Percentiles rank a stretch among this genome's conserved stretches.
These are phyloP conservation scores for Thermothielavioides terrestris DNA, from an alignment of 495 filamentous ascomycete species.

Conservation along the genomic window DNA sequence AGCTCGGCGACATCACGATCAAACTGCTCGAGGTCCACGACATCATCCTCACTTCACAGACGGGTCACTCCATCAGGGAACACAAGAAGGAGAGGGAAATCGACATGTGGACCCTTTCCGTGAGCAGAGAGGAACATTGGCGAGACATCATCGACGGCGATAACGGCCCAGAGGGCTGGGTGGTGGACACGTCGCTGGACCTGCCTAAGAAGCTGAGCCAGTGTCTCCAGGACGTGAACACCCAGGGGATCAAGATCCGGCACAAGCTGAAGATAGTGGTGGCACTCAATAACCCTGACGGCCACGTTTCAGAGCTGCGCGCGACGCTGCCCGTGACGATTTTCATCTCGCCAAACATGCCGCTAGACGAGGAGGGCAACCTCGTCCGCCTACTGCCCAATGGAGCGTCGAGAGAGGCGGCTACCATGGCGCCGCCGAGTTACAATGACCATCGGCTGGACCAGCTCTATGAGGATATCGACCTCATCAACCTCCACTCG, in stretches of 20 bases:
- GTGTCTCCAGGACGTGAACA: constrained; percentile 82
- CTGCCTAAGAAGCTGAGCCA: constrained; percentile 67
- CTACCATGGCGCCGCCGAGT: constrained; percentile 64
- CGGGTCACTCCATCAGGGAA: constrained; percentile 45
- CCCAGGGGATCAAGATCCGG: constrained; percentile 71
- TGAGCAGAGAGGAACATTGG: constrained; percentile 49
- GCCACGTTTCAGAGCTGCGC: constrained; percentile 83
- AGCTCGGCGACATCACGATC: constrained; percentile 65
- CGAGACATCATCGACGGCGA: constrained; percentile 64
- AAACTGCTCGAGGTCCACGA: constrained; percentile 73
- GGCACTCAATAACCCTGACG: constrained; percentile 86
- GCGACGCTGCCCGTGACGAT: constrained; percentile 79
- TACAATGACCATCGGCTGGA: constrained; percentile 86
- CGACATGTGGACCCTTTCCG: constrained; percentile 50
- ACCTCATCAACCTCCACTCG: constrained; percentile 67
- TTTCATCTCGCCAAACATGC: constrained; percentile 87
- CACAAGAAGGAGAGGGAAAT: constrained; percentile 57
- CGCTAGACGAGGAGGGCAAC: constrained; percentile 71
- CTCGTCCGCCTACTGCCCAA: constrained; percentile 48
- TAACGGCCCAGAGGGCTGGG: constrained; percentile 64
- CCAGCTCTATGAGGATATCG: constrained; percentile 78
- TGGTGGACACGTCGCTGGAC: constrained; percentile 56
- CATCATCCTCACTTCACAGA: constrained; percentile 43
- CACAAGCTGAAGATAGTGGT: constrained; percentile 84
- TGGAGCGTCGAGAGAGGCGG: constrained; percentile 26